Percentiles rank a stretch among this genome's conserved stretches.
Conservation (phyloP, 2,329 filamentous ascomycete species). For the Ambrosiella beaveri region DNA sequence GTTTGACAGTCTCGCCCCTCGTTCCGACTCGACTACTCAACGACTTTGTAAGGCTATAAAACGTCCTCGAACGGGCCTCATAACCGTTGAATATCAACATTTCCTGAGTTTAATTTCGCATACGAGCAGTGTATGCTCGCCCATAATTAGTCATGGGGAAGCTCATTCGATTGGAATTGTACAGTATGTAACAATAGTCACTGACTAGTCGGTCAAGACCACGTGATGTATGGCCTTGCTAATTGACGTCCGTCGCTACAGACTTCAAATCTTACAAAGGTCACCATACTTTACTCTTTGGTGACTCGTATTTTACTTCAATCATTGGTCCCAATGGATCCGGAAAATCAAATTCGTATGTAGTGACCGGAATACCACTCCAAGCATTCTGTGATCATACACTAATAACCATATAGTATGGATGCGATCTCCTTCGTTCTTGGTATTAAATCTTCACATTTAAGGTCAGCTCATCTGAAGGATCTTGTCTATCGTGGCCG, state of each 20-base stretch:
- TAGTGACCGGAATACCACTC: conserved; percentile 14
- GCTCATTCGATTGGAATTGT: conserved; percentile 83
- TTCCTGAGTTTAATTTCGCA: neutral
- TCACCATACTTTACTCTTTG: conserved; percentile 83
- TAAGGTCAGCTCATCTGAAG: conserved; percentile 82
- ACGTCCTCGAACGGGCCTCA: neutral
- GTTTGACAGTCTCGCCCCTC: neutral
- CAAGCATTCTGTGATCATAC: neutral
- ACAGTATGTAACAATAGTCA: conserved; percentile 43
- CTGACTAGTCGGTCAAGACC: too few relatives aligned
- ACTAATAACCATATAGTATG: conserved; percentile 44
- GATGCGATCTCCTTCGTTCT: conserved; percentile 98
- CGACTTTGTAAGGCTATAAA: neutral
- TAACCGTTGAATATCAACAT: neutral
- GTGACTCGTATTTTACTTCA: conserved; percentile 96
- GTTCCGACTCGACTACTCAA: neutral
- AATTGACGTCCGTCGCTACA: conserved; percentile 21
- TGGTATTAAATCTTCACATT: conserved; percentile 95
- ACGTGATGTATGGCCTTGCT: neutral
- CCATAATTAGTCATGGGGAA: conserved; percentile 61
- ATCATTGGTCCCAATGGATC: conserved; percentile 99
- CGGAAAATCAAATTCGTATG: conserved; percentile 92
- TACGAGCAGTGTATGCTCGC: conserved; percentile 1
- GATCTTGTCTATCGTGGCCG: conserved; percentile 93
- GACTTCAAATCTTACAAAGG: conserved; percentile 99